A percentile compares a stretch with the other conserved stretches of the same genome.
phyloP scores from a whole-genome alignment of 2,329 filamentous ascomycete genomes.

The Juglanconis juglandina region DNA sequence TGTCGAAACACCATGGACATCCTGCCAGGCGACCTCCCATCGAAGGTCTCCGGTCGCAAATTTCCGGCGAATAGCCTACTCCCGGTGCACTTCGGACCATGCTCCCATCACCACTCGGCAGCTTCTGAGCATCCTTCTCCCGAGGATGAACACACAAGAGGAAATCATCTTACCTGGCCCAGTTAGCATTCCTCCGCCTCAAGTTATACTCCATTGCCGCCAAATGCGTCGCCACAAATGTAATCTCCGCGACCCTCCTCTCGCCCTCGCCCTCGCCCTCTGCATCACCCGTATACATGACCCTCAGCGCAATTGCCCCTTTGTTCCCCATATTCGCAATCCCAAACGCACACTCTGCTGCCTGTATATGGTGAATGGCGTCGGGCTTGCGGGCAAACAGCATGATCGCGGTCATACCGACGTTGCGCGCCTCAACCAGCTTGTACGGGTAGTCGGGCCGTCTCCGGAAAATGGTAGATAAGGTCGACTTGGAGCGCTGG shows the following conservation, averaged over 20 bases:
- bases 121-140: slow-evolving; percentile 9
- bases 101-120: not conserved
- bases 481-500: slow-evolving; percentile 17
- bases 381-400: slow-evolving; percentile 69
- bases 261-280: slow-evolving; percentile 29
- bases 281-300: slow-evolving; percentile 50
- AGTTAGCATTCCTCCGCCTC: slow-evolving; percentile 77
- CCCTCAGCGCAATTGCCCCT: slow-evolving; percentile 77
- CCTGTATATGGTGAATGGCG: slow-evolving; percentile 63
- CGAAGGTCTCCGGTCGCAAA: too few species aligned
- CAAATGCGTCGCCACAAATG: slow-evolving; percentile 84
- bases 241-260: slow-evolving; percentile 58
- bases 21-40: too few species aligned
- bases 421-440: slow-evolving; percentile 67
- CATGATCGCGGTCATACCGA: slow-evolving; percentile 87
- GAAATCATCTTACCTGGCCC: slow-evolving; percentile 63
- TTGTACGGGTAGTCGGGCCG: slow-evolving; percentile 53
- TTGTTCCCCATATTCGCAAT: slow-evolving; percentile 91
- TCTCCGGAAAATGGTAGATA: slow-evolving; percentile 18
- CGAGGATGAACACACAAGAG: not conserved
- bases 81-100: not conserved
- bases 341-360: slow-evolving; percentile 82
- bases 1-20: too few species aligned
- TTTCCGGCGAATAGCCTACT: too few species aligned
- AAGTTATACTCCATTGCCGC: slow-evolving; percentile 82